Percentiles rank a stretch among this genome's conserved stretches.
Conservation (phyloP, 2,329 filamentous ascomycete genomes). For the Talaromyces sp. region DNA sequence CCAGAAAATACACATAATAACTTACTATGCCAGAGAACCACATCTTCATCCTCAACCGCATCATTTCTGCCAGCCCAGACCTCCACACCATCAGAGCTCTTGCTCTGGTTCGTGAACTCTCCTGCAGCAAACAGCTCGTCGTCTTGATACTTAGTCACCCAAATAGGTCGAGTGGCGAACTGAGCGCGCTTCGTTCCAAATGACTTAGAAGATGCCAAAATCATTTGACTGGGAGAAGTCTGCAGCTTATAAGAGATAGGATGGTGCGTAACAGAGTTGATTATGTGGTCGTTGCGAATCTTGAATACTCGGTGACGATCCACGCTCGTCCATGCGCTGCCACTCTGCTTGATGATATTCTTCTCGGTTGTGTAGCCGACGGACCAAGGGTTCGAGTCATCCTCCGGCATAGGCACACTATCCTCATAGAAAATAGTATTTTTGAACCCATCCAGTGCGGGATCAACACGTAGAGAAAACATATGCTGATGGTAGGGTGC, state of each 20-base stretch:
- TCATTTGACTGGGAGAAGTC: slow-evolving; percentile 52
- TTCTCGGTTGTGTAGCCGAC: slow-evolving; percentile 64
- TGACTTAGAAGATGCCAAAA: slow-evolving; percentile 50
- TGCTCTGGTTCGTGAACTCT: slow-evolving; percentile 56
- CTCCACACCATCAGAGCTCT: slow-evolving; percentile 57
- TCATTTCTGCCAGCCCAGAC: slow-evolving; percentile 54
- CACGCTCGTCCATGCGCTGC: slow-evolving; percentile 57
- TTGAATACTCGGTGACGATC: slow-evolving; percentile 55
- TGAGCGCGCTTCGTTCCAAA: slow-evolving; percentile 51
- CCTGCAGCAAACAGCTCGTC: slow-evolving; percentile 57
- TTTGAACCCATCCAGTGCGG: slow-evolving; percentile 59
- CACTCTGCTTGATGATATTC: slow-evolving; percentile 51
- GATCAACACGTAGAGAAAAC: slow-evolving; percentile 68
- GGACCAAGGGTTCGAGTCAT: slow-evolving; percentile 62
- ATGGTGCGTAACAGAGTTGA: slow-evolving; percentile 50
- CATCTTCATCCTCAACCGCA: slow-evolving; percentile 51
- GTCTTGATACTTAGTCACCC: slow-evolving; percentile 58
- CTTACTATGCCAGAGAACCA: slow-evolving; percentile 45
- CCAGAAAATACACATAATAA: neutral
- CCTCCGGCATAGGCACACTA: slow-evolving; percentile 54
- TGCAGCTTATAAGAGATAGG: slow-evolving; percentile 55
- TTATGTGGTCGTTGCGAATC: slow-evolving; percentile 52
- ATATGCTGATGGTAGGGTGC: slow-evolving; percentile 76
- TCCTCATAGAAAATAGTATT: slow-evolving; percentile 62
- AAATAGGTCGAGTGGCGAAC: slow-evolving; percentile 58